Percentiles rank a stretch among this genome's conserved stretches.
Evolutionary conservation across 352 stramenopile species (phyloP).

Genomic region (Globisporangium nodosum): DNA sequence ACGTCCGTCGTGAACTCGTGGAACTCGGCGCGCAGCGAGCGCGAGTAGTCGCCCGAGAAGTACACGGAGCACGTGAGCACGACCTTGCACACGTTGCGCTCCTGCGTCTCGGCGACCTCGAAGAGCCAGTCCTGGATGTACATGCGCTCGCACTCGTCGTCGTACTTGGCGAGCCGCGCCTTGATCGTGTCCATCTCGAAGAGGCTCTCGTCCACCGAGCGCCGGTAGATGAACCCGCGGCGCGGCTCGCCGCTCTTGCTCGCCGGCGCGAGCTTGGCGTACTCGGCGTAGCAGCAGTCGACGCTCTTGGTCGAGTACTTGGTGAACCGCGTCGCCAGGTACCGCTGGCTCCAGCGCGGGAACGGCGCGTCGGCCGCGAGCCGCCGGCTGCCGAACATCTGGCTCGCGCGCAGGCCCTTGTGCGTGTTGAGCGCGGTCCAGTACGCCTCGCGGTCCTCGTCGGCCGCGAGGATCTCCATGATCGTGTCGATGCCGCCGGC

Average conservation of each 20-base stretch:
- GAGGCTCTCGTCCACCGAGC: constrained; percentile 56
- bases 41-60: constrained; percentile 28
- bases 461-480: constrained; percentile 46
- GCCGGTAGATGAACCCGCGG: constrained; percentile 67
- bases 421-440: constrained; percentile 70
- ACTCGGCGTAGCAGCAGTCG: constrained; percentile 64
- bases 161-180: constrained; percentile 36
- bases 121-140: constrained; percentile 70
- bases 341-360: constrained; percentile 64
- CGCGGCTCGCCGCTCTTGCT: constrained; percentile 16
- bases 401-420: constrained; percentile 44
- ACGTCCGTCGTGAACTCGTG: constrained; percentile 56
- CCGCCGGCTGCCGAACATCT: constrained; percentile 31
- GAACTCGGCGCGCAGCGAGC: constrained; percentile 40
- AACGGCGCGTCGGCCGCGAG: constrained; percentile 29
- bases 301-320: constrained; percentile 51
- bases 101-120: constrained; percentile 54
- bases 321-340: constrained; percentile 48
- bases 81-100: constrained; percentile 57
- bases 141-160: constrained; percentile 37
- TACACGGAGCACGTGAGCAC: constrained; percentile 58
- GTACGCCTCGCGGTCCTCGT: constrained; percentile 59
- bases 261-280: constrained; percentile 23
- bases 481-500: constrained; percentile 52
- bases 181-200: constrained; percentile 37